phyloP scores from a whole-genome alignment of 2,329 filamentous ascomycete species.

The Pseudogymnoascus sp. region DNA sequence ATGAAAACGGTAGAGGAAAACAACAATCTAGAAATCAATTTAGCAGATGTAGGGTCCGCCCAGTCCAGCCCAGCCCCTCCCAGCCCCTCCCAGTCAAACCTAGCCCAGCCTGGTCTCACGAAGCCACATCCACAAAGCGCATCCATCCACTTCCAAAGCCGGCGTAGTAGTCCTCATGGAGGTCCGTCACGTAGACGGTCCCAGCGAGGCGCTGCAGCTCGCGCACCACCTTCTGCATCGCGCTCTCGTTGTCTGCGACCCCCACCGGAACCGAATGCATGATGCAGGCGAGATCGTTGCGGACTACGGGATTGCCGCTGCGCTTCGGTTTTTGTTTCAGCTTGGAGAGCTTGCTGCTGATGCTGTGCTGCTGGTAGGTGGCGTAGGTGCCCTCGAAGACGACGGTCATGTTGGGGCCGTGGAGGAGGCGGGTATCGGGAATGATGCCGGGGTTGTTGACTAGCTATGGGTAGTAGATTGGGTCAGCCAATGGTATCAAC shows the following conservation, averaged over 20 bases:
- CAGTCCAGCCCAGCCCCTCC: no score
- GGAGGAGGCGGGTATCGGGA: slow-evolving; percentile 33
- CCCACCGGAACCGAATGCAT: slow-evolving; percentile 31
- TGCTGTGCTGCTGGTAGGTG: slow-evolving; percentile 29
- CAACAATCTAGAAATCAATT: no score
- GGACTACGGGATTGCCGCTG: slow-evolving; percentile 16
- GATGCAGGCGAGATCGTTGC: slow-evolving; percentile 28
- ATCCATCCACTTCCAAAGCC: slow-evolving; percentile 31
- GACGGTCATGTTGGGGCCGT: slow-evolving; percentile 32
- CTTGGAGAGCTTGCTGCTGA: slow-evolving; percentile 24
- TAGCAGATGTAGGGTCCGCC: no score
- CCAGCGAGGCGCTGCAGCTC: slow-evolving; percentile 29
- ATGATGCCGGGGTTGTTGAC: slow-evolving; percentile 36
- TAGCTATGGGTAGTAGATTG: slow-evolving; percentile 23
- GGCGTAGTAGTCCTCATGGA: slow-evolving; percentile 32
- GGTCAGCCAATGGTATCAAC: no score
- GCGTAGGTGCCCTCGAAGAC: slow-evolving; percentile 35
- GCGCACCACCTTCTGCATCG: slow-evolving; percentile 28
- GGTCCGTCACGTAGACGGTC: slow-evolving; percentile 33
- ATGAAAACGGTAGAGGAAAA: no score
- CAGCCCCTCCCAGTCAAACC: no score
- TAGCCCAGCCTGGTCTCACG: no score
- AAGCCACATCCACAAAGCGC: slow-evolving; percentile 26
- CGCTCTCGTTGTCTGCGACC: slow-evolving; percentile 21
- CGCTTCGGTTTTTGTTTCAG: slow-evolving; percentile 20